Conservation (phyloP, 768 basidiomycete genomes). For the Termitomyces bulborhizus region DNA sequence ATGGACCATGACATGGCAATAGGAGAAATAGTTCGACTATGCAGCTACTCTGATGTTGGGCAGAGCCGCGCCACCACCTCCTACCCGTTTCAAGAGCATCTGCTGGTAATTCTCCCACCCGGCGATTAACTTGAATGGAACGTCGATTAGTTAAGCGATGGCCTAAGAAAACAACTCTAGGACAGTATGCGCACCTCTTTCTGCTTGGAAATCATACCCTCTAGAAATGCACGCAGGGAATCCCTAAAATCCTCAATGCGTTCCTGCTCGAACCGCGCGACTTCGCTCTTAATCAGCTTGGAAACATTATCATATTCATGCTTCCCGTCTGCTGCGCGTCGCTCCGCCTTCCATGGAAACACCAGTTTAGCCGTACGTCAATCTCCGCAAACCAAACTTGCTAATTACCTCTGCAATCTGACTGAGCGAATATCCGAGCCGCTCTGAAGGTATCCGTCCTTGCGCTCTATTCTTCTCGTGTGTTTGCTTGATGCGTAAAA, state of each 20-base stretch:
- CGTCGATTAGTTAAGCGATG: background rate
- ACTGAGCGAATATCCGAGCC: constrained; percentile 65
- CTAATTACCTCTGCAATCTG: constrained; percentile 72
- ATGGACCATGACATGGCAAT: background rate
- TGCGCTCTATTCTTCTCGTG: constrained; percentile 83
- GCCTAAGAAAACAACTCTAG: background rate
- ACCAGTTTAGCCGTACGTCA: background rate
- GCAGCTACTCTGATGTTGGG: constrained; percentile 9
- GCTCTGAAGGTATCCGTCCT: constrained; percentile 65
- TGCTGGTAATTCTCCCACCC: constrained; percentile 84
- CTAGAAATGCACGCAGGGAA: constrained; percentile 74
- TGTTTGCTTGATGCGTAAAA: constrained; percentile 60
- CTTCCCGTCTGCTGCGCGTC: constrained; percentile 74
- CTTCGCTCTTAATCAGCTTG: constrained; percentile 83
- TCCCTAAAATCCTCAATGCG: constrained; percentile 91
- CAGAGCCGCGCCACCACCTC: constrained; percentile 12
- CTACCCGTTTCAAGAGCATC: constrained; percentile 38
- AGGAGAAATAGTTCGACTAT: background rate
- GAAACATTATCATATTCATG: constrained; percentile 88
- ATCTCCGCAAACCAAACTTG: background rate
- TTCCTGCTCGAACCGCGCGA: constrained; percentile 88
- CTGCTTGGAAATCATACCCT: constrained; percentile 82
- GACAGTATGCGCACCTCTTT: constrained; percentile 50
- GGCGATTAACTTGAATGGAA: constrained; percentile 50
- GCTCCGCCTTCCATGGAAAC: constrained; percentile 58